Evolutionary conservation across 2,329 filamentous ascomycete genomes (phyloP).

Genomic region (Coniochaeta ligniaria): DNA sequence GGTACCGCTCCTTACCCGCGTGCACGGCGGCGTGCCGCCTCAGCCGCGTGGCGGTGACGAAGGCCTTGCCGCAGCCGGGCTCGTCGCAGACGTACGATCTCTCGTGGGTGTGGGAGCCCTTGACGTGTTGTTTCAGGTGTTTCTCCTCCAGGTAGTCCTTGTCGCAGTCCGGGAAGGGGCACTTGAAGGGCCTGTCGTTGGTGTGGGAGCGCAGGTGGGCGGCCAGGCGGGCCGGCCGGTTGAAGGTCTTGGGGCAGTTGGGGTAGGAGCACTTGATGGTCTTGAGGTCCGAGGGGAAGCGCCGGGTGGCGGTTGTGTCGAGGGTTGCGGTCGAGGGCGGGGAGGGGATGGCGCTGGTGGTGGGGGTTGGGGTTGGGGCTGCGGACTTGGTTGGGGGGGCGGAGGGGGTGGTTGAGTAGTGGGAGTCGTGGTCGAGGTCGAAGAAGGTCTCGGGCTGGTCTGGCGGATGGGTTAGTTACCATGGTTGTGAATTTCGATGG

Average conservation of each 20-base stretch:
- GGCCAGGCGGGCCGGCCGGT: conserved; percentile 72
- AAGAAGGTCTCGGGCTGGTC: not conserved
- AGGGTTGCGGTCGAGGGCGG: conserved; percentile 9
- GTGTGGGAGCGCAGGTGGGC: conserved; percentile 80
- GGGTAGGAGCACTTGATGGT: conserved; percentile 69
- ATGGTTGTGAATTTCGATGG: not conserved
- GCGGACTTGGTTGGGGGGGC: conserved; percentile 32
- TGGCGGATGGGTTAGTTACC: not conserved
- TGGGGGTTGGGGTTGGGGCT: conserved; percentile 14
- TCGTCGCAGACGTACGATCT: conserved; percentile 65
- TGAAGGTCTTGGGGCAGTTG: conserved; percentile 76
- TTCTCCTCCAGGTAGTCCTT: conserved; percentile 84
- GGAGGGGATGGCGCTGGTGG: conserved; percentile 11
- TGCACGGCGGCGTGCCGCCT: conserved; percentile 74
- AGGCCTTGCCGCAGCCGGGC: conserved; percentile 69
- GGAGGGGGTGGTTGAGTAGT: conserved; percentile 33
- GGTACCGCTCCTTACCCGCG: conserved; percentile 66
- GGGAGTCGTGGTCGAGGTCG: not conserved
- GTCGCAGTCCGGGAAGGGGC: conserved; percentile 61
- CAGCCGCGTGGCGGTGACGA: conserved; percentile 72
- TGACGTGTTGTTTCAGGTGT: conserved; percentile 79
- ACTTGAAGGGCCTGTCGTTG: conserved; percentile 74
- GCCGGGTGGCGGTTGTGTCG: conserved; percentile 27
- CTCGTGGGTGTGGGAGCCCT: conserved; percentile 69
- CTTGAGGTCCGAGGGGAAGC: conserved; percentile 66